Evolutionary conservation across 129 eudicot species (phyloP).

Genomic region (Tagetes erecta): DNA sequence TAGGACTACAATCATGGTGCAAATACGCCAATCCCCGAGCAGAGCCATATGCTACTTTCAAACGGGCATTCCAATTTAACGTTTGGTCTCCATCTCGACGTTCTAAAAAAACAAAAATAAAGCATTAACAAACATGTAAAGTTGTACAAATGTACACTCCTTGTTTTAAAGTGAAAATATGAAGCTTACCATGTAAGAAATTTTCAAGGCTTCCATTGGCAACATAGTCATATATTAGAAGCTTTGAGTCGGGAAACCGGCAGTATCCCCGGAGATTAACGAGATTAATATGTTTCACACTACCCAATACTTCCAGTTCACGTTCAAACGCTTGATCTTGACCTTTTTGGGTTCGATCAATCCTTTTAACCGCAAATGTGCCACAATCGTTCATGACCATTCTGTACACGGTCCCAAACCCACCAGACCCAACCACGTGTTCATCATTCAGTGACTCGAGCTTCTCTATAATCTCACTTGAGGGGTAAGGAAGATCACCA

Average conservation of each 20-base stretch:
- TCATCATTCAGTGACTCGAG: constrained; percentile 83
- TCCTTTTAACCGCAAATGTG: constrained; percentile 90
- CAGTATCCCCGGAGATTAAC: constrained; percentile 95
- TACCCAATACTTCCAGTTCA: constrained; percentile 87
- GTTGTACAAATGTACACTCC: neutral
- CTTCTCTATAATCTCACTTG: constrained; percentile 86
- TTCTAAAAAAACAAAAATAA: constrained; percentile 40
- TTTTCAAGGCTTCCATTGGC: constrained; percentile 86
- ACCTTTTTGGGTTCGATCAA: constrained; percentile 83
- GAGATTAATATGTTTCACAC: constrained; percentile 87
- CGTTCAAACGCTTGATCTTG: constrained; percentile 82
- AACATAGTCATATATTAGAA: constrained; percentile 89
- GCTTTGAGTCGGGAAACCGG: constrained; percentile 77
- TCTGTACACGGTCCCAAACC: constrained; percentile 90
- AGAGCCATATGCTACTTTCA: constrained; percentile 83
- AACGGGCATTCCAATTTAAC: constrained; percentile 73
- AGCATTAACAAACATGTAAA: constrained; percentile 3
- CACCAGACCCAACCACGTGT: constrained; percentile 94
- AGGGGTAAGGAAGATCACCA: constrained; percentile 94
- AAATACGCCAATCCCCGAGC: constrained; percentile 92
- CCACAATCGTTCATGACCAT: constrained; percentile 99
- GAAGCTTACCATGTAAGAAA: constrained; percentile 71
- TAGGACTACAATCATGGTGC: constrained; percentile 93
- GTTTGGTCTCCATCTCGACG: constrained; percentile 34
- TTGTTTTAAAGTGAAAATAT: neutral